Evolutionary conservation across 495 filamentous ascomycete genomes (phyloP).

Genomic region (Hypoxylon crocopeplum): DNA sequence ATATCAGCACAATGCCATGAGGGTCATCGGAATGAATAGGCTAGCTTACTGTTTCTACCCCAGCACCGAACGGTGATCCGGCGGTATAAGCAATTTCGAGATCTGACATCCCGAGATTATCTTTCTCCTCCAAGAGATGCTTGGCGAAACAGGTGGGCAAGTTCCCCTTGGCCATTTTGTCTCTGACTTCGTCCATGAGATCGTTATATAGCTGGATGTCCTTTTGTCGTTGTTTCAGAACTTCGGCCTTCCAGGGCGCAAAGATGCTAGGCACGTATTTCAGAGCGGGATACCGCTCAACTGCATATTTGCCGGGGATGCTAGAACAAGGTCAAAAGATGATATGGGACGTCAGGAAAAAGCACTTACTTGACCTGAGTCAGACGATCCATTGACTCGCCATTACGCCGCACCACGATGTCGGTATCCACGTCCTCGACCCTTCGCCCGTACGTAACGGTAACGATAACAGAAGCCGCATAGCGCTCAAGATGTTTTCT

Average conservation of each 20-base stretch:
- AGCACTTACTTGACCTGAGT: slow-evolving; percentile 59
- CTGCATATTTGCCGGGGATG: slow-evolving; percentile 64
- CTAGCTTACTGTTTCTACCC: slow-evolving; percentile 68
- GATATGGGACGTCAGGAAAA: not conserved
- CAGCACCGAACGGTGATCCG: slow-evolving; percentile 67
- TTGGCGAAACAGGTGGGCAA: slow-evolving; percentile 58
- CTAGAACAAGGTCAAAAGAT: slow-evolving; percentile 18
- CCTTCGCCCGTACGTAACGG: slow-evolving; percentile 63
- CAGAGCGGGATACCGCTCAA: slow-evolving; percentile 63
- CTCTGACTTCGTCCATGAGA: slow-evolving; percentile 57
- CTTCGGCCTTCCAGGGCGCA: slow-evolving; percentile 63
- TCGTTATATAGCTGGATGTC: slow-evolving; percentile 59
- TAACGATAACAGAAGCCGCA: slow-evolving; percentile 64
- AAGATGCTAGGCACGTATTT: slow-evolving; percentile 59
- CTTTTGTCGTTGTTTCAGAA: slow-evolving; percentile 56
- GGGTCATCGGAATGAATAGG: slow-evolving; percentile 35
- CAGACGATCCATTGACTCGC: slow-evolving; percentile 62
- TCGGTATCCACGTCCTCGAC: slow-evolving; percentile 61
- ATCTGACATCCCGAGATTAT: slow-evolving; percentile 55
- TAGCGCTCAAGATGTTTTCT: slow-evolving; percentile 58
- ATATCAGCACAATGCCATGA: slow-evolving; percentile 48
- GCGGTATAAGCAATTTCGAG: slow-evolving; percentile 64
- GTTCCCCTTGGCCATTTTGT: slow-evolving; percentile 47
- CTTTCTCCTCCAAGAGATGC: slow-evolving; percentile 55
- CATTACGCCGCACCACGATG: slow-evolving; percentile 58